Conservation (phyloP, 2,329 filamentous ascomycete genomes). For the Uncinocarpus reesii region DNA sequence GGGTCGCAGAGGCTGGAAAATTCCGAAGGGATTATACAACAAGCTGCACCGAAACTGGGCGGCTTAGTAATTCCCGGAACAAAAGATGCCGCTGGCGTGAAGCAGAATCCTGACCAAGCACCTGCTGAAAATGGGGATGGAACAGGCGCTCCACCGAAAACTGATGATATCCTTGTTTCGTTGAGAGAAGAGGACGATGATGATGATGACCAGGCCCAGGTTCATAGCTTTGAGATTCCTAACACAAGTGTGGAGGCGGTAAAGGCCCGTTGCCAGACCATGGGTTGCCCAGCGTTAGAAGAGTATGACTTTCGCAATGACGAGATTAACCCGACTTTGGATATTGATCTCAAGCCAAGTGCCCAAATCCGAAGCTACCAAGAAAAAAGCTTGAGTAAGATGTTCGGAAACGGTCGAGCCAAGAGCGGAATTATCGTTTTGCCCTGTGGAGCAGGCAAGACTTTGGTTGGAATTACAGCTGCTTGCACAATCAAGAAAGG, state of each 20-base stretch:
- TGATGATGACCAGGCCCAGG: conserved; percentile 70
- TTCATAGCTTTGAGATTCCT: conserved; percentile 86
- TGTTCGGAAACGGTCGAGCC: conserved; percentile 96
- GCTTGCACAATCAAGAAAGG: conserved; percentile 97
- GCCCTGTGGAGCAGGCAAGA: conserved; percentile 94
- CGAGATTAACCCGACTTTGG: conserved; percentile 74
- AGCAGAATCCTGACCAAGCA: conserved; percentile 51
- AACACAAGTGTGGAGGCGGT: conserved; percentile 75
- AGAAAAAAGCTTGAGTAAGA: conserved; percentile 94
- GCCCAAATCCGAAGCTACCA: conserved; percentile 91
- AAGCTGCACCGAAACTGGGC: conserved; percentile 74
- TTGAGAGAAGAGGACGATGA: conserved; percentile 69
- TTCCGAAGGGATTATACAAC: conserved; percentile 62
- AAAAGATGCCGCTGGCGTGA: conserved; percentile 79
- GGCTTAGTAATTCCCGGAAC: conserved; percentile 89
- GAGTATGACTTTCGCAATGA: conserved; percentile 97
- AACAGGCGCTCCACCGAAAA: conserved; percentile 38
- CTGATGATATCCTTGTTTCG: conserved; percentile 60
- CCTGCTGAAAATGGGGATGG: conserved; percentile 25
- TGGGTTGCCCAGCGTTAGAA: conserved; percentile 80
- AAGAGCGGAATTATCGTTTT: conserved; percentile 96
- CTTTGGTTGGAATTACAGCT: conserved; percentile 92
- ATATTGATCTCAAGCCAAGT: conserved; percentile 83
- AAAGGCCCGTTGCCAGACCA: conserved; percentile 76
- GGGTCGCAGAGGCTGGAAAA: conserved; percentile 67